These are phyloP conservation scores for Pythium aphanidermatum DNA, from an alignment of 352 stramenopile genomes.

Conservation along the genomic window DNA sequence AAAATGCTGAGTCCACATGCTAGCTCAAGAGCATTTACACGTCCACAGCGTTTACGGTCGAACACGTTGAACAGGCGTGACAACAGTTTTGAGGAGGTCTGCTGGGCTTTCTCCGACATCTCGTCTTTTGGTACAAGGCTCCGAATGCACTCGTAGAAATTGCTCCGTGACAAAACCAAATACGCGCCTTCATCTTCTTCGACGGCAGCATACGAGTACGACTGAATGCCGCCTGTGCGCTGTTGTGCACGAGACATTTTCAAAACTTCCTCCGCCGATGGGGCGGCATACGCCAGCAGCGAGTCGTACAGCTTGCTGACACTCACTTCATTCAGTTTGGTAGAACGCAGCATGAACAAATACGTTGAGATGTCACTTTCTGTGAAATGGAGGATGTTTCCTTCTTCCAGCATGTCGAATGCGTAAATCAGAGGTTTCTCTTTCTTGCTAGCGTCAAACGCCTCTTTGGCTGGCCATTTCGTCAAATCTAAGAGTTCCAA, in stretches of 20 bases:
- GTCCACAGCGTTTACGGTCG: slow-evolving; percentile 72
- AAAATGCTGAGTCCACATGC: slow-evolving; percentile 82
- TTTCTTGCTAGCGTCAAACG: slow-evolving; percentile 80
- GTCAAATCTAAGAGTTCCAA: slow-evolving; percentile 94
- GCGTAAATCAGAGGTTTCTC: slow-evolving; percentile 82
- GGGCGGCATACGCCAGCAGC: slow-evolving; percentile 61
- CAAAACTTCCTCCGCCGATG: slow-evolving; percentile 56
- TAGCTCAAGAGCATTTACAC: slow-evolving; percentile 81
- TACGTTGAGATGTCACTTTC: slow-evolving; percentile 85
- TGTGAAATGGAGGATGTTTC: slow-evolving; percentile 77
- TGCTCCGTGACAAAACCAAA: slow-evolving; percentile 63
- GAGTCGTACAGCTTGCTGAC: slow-evolving; percentile 80
- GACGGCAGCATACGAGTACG: slow-evolving; percentile 70
- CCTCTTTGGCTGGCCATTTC: slow-evolving; percentile 91
- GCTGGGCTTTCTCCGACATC: slow-evolving; percentile 79
- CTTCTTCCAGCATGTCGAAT: slow-evolving; percentile 83
- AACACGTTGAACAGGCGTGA: slow-evolving; percentile 84
- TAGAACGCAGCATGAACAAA: slow-evolving; percentile 76
- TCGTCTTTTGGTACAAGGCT: slow-evolving; percentile 70
- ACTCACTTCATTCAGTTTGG: slow-evolving; percentile 59
- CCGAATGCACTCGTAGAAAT: slow-evolving; percentile 86
- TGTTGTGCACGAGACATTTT: slow-evolving; percentile 60
- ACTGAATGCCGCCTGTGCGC: slow-evolving; percentile 27
- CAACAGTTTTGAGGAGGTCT: slow-evolving; percentile 79
- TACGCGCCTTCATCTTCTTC: slow-evolving; percentile 85